Conservation (phyloP, 2,329 filamentous ascomycete species). For the Pezicula neosporulosa region DNA sequence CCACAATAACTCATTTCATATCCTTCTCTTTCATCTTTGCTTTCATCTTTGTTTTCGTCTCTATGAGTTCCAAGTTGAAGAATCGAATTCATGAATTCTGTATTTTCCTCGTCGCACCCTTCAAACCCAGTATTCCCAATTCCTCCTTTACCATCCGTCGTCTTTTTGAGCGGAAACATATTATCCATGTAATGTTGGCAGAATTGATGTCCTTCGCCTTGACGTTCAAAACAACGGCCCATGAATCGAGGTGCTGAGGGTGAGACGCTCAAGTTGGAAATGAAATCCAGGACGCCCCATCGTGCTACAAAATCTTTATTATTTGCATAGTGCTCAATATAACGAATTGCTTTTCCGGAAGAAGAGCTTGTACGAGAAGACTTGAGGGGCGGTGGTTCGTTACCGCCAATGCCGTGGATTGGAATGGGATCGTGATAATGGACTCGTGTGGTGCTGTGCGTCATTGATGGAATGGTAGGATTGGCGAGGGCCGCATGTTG, state of each 20-base stretch:
- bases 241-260: conserved; percentile 19
- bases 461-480: conserved; percentile 35
- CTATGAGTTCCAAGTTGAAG: conserved; percentile 21
- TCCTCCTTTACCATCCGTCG: conserved; percentile 9
- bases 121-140: conserved; percentile 14
- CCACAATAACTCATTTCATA: conserved; percentile 37
- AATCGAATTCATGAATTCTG: conserved; percentile 18
- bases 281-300: conserved; percentile 72
- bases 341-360: conserved; percentile 49
- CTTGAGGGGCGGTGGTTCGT: not conserved
- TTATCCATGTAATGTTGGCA: conserved; percentile 30
- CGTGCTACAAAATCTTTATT: conserved; percentile 69
- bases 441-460: conserved; percentile 14
- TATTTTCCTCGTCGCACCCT: conserved; percentile 10
- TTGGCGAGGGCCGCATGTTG: conserved; percentile 36
- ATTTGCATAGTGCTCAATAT: conserved; percentile 81
- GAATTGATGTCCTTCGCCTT: conserved; percentile 24
- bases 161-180: conserved; percentile 26
- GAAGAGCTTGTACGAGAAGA: conserved; percentile 1
- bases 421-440: conserved; percentile 21
- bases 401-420: not conserved
- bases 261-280: conserved; percentile 4
- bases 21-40: conserved; percentile 41
- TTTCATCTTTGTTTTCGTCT: conserved; percentile 38
- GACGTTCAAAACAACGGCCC: conserved; percentile 23